Conservation (phyloP, 2,329 filamentous ascomycete species). For the Fusarium tuaranense region DNA sequence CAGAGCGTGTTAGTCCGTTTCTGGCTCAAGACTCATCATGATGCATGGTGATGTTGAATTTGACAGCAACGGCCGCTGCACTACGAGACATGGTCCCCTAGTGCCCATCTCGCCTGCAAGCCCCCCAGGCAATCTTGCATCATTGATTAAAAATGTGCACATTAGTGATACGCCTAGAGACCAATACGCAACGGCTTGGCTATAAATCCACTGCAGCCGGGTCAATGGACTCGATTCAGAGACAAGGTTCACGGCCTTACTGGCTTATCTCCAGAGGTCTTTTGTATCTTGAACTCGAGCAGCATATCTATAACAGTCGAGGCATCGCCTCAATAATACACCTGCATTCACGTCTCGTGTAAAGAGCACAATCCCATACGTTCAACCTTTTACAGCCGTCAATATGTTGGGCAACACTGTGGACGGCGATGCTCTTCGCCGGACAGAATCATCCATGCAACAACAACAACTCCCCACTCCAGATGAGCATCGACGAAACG, state of each 20-base stretch:
- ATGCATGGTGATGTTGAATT: neutral
- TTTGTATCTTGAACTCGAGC: neutral
- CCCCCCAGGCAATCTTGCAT: neutral
- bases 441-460: conserved; percentile 45
- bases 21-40: neutral
- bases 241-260: conserved; percentile 1
- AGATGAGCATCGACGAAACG: conserved; percentile 4
- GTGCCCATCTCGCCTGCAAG: neutral
- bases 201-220: neutral
- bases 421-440: conserved; percentile 48
- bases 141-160: conserved; percentile 13
- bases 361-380: neutral
- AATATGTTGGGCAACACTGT: conserved; percentile 50
- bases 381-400: neutral
- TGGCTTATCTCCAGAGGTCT: neutral
- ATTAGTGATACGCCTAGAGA: neutral
- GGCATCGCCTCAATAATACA: neutral
- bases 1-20: neutral
- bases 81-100: neutral
- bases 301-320: neutral
- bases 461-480: conserved; percentile 36
- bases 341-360: neutral
- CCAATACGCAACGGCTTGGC: neutral
- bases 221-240: neutral
- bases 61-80: neutral